Base-by-base conservation (phyloP, 345 rosid genomes). In the Bruguiera gymnorhiza region DNA sequence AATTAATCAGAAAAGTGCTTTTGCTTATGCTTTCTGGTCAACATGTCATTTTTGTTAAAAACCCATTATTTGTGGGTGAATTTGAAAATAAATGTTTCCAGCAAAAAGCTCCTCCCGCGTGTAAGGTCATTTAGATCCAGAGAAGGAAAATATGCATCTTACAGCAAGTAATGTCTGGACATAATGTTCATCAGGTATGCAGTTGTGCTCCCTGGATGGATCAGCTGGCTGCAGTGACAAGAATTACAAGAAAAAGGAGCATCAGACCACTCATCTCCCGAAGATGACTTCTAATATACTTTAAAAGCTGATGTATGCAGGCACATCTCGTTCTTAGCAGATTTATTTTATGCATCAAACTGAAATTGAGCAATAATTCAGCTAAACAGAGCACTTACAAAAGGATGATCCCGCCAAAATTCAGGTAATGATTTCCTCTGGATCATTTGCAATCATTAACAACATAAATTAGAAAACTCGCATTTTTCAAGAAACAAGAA, bases 131-230 rank as follows among this genome's bases (percentile, higher is more conserved):
- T 57, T 58, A 27, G 62, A 6, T 36, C 32, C 27, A 24, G 29
- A 52, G 50, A 51, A 13, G 32, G 24, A 53, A 50, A 60, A 21
- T 37, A 73, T 62, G 37, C 46, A 78, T 73, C 97, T 86, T 89
- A 93, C 98, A 65, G 97, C 88, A 66, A 93, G 75, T 75, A 90
- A 78, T 62, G 98, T 93, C 86, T 87, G 98, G 65, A 93, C 98
- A 60, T 90, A 90, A 81, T 93, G 98, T 79, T 93, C 98, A 85
- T 90, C 98, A 8, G 98, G 97, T 79, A 93, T 93, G 68, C 98
- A 93, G 76, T 93, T 90, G 81, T 90, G 98, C 84, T 95, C 98
- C 75, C 81, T 87, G 51, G 89, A 75, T 63, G 86, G 80, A 81
- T 95, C 95, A 66, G 76, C 79, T 58, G 94, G 92, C 98, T 95